These are phyloP conservation scores for Candida silvicultrix DNA, from an alignment of 805 yeast species.

Conservation along the genomic window DNA sequence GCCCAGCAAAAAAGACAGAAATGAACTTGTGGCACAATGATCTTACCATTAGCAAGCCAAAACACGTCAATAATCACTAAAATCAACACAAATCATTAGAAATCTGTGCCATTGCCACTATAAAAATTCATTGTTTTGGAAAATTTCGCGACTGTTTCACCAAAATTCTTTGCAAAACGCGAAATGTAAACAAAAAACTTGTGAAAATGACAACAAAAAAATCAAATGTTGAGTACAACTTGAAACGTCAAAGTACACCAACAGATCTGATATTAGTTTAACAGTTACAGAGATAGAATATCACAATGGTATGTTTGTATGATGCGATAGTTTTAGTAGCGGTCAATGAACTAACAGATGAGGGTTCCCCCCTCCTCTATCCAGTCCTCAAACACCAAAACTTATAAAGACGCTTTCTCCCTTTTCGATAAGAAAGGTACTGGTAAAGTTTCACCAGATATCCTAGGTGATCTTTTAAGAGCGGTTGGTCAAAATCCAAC, in stretches of 20 bases:
- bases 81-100: neutral
- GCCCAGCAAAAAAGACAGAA: too few relatives aligned
- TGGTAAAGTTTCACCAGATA: conserved; percentile 78
- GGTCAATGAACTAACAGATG: too few relatives aligned
- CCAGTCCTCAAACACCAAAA: conserved; percentile 26
- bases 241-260: neutral
- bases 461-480: conserved; percentile 87
- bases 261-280: too few relatives aligned
- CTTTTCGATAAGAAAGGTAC: conserved; percentile 94
- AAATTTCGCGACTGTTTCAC: neutral
- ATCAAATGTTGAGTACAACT: neutral
- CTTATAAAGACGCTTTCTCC: conserved; percentile 87
- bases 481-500: conserved; percentile 99
- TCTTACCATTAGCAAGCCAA: too few relatives aligned
- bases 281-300: too few relatives aligned
- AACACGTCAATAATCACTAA: neutral
- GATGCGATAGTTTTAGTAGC: too few relatives aligned
- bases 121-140: neutral
- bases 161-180: neutral
- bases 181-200: conserved; percentile 1
- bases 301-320: neutral
- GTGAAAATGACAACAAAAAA: neutral
- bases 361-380: too few relatives aligned
- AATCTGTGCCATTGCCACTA: neutral
- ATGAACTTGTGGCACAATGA: too few relatives aligned